phyloP scores from a whole-genome alignment of 305 asterid species.

The Solanum aculeatissimum region DNA sequence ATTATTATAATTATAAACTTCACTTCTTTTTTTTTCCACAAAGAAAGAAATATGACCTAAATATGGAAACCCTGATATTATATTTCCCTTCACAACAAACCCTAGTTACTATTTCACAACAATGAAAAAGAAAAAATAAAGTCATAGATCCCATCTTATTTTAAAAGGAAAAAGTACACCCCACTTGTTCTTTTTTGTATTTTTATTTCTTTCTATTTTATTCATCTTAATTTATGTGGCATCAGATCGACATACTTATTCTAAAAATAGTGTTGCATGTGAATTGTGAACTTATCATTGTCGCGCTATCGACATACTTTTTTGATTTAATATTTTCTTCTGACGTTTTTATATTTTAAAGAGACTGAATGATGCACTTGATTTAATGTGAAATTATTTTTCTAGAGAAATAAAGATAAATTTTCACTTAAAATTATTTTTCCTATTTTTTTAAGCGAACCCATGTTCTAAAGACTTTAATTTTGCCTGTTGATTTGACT shows the following conservation, averaged over 20 bases:
- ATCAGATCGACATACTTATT: background rate
- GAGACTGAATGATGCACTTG: background rate
- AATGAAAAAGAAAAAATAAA: slow-evolving; percentile 8
- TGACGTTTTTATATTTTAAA: background rate
- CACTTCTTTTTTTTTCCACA: background rate
- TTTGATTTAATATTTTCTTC: background rate
- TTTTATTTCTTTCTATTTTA: background rate
- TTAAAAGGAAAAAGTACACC: background rate
- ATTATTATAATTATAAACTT: background rate
- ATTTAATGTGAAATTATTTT: background rate
- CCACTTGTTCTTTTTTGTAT: background rate
- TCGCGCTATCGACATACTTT: background rate
- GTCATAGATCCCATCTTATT: background rate
- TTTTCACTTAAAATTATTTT: too few relatives aligned
- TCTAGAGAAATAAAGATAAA: too few relatives aligned
- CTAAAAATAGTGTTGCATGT: background rate
- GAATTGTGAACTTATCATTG: background rate
- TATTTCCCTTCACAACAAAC: background rate
- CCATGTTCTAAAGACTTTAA: too few relatives aligned
- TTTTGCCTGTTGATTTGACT: background rate
- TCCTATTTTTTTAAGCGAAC: too few relatives aligned
- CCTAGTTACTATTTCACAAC: background rate
- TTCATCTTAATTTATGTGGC: background rate
- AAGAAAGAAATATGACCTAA: slow-evolving; percentile 6
- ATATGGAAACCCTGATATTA: slow-evolving; percentile 40